Base-by-base conservation (phyloP, 2,329 filamentous ascomycete genomes). In the Fusarium foetens region DNA sequence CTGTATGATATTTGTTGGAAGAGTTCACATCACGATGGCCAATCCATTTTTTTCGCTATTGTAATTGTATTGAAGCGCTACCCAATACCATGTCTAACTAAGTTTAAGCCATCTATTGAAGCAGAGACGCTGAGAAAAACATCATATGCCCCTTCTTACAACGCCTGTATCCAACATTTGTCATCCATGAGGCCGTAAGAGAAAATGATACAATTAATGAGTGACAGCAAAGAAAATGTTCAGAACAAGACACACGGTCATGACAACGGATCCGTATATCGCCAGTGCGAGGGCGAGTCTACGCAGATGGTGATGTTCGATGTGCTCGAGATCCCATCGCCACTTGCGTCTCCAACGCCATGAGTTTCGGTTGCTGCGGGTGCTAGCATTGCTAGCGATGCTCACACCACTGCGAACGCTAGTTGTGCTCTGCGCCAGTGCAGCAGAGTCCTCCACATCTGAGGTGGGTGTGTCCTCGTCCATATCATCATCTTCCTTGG, bases 401-500 rank as follows among this genome's bases (percentile, higher is more conserved):
- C 84, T 85, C 7, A 77, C 78, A 9, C 75, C 79, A 39, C 85
- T 87, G 58, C 77, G 81, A 38, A 86, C 72, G 74, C 86, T 86
- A 13, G 81, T 81, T 19, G 82, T 84, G 75, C 85, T 86, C 41
- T 84, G 83, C 2, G 84, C 79, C 8, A 88, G 76, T 3, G 81
- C 80, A 3, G 80, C 83, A 1, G 83, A 78, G 9, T 84, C 84
- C 69, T 89, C 83, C 1, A 88, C 85, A 41, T 88, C 89, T 4
- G 83, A 84, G 13, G 86, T 86, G 8, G 77, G 80, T 0, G 80
- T 81, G 53, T 93, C 92, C 41, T 88, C 75, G 13, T 76, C 86
- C n/a, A 91, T 90, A 71, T 95, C 93, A 76, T 98, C 96, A 73
- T 98, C 94, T 77, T 96, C 94, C 80, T 98, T 98, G 70, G 94